A percentile compares a stretch with the other conserved stretches of the same genome.
Conservation (phyloP, 768 basidiomycete genomes). For the Lactarius sp. region DNA sequence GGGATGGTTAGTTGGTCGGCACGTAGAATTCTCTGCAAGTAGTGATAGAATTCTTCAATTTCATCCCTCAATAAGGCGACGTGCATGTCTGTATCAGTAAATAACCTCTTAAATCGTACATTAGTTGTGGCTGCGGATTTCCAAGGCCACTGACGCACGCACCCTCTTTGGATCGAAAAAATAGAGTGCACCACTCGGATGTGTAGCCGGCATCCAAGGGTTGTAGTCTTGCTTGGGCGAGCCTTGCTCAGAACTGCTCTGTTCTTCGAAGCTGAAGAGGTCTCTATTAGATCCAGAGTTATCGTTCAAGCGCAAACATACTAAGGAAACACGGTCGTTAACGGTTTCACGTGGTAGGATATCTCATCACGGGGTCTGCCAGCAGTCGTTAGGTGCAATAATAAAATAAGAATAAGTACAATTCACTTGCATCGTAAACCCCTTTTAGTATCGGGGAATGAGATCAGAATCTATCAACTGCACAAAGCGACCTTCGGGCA, state of each 20-base stretch:
- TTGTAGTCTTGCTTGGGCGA: background rate
- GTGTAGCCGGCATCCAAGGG: constrained; percentile 36
- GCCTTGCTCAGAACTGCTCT: background rate
- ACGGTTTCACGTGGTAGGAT: background rate
- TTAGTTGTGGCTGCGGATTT: background rate
- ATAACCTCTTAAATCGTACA: constrained; percentile 37
- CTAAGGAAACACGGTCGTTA: constrained; percentile 3
- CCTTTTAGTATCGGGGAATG: constrained; percentile 12
- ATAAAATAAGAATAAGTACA: background rate
- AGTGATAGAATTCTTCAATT: constrained; percentile 32
- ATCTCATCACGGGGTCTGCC: constrained; percentile 2
- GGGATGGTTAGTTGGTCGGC: constrained; percentile 6
- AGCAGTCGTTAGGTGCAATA: background rate
- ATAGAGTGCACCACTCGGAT: constrained; percentile 61
- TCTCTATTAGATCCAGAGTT: background rate
- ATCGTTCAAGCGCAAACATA: background rate
- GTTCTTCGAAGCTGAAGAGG: background rate
- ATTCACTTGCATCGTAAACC: background rate
- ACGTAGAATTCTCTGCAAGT: constrained; percentile 11
- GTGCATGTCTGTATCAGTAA: constrained; percentile 40
- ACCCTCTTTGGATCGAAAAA: constrained; percentile 48
- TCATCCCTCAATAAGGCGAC: constrained; percentile 28
- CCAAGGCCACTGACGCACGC: constrained; percentile 11
- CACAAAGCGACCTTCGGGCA: background rate
- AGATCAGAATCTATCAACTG: constrained; percentile 10